Evolutionary conservation across 2,329 filamentous ascomycete genomes (phyloP), one percentile per base, ranked within the genome.

Genomic region (Lasiodiplodia sp.): DNA sequence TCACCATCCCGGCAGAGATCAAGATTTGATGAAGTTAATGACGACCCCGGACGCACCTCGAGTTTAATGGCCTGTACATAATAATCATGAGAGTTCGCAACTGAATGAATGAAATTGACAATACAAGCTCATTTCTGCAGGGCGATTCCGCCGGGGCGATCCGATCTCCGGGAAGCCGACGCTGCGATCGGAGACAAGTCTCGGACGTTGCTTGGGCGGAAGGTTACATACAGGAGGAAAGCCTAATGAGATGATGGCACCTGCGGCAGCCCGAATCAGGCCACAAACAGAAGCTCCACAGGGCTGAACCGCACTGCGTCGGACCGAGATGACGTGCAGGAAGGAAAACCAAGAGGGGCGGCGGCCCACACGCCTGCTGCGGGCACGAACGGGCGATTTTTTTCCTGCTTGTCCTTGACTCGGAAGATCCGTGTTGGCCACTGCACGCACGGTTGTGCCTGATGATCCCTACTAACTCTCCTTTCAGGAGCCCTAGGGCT

Each of bases 1-100:
- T 85, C 70, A 76, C 76, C 21, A 73, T 84, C 21, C 82, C 83
- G 25, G 77, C 77, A 53, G 82, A 83, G 74, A 79, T 83, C 53
- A 82, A 81, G 75, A 83, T 83, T 21, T 83, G 56, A 66, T n/a
- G n/a, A 14, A 10, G 16, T 16, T 28, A 34, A 37, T 34, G 10
- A 51, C 14, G 28, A 31, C n/a, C 51, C 34, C n/a, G 12, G 14
- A 28, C 25, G 31, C n/a, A 52, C 11, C 12, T 10, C 12, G n/a
- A 23, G 14, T 55, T 21, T 66, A 55, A 66, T 56, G 63, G 40
- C n/a, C 23, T 56, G 63, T 66, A 66, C 25, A 21, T 66, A 66
- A 56, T 56, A 56, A 21, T n/a, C n/a, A 52, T 12, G 60, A 64
- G n/a, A 64, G 3, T 49, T 52, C 28, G 4, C 31, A 10, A 34